Base-by-base conservation (phyloP, 352 stramenopile species). In the Phytopythium vexans region DNA sequence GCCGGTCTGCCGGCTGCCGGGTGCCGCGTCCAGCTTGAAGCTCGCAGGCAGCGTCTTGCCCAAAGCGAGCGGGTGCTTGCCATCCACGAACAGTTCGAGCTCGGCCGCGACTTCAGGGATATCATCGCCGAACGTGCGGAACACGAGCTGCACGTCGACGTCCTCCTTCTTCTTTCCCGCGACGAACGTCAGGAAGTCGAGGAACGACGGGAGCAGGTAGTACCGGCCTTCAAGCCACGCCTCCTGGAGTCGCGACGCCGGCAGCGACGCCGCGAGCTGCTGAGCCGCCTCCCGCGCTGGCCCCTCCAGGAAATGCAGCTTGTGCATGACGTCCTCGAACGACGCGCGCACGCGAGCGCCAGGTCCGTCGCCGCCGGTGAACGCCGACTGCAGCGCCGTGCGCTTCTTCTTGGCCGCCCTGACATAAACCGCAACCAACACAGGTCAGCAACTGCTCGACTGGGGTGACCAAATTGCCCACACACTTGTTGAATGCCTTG, bases 81-180 rank as follows among this genome's bases (percentile, higher is more conserved):
- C 82, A 2, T 82, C 62, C 4, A 82, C 68, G 5, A 94, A 61
- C 16, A 93, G 54, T 38, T 88, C 74, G 14, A 94, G 52, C 52
- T 94, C 84, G 50, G 76, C 78, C 10, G 77, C 78, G 32, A 93
- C 81, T 42, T 92, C 74, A 0, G 75, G 66, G 49, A 91, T 78
- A 49, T 94, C 84, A 39, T 92, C 77, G 1, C 84, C 84, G 62
- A 94, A 92, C 3, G 82, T 94, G 21, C 84, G 78, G 57, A 91
- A 91, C 34, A 91, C 73, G 7, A 94, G 61, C 45, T 80, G 80
- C 38, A 87, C 63, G 42, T 86, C 66, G 32, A 70, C 6, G 2
- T 65, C 47, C 33, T 59, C 54, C 56, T 67, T 46, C 32, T 59
- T 51, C 56, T 67, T 48, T 39, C 66, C 38, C 11, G 71, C 66